Evolutionary conservation across 2,329 filamentous ascomycete species (phyloP).

Genomic region (Ilyonectria sp.): DNA sequence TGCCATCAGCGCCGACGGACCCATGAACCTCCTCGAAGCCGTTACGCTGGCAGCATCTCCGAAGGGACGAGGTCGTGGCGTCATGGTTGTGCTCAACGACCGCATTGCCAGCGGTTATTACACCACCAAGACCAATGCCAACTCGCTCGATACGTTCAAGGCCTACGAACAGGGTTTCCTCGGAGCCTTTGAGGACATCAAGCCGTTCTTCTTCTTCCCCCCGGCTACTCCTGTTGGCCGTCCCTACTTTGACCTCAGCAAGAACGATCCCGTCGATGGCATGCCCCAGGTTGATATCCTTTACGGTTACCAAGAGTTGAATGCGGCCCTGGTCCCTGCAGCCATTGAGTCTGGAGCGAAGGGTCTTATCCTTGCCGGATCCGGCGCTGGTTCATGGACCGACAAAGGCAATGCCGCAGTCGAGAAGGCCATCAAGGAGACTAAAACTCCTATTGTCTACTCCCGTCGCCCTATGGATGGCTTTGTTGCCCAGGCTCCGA

Average conservation of each 20-base stretch:
- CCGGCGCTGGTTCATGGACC: conserved; percentile 64
- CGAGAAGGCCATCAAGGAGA: conserved; percentile 59
- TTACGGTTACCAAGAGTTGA: conserved; percentile 67
- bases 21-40: conserved; percentile 72
- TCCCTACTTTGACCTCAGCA: conserved; percentile 58
- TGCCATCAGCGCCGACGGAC: conserved; percentile 73
- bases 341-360: conserved; percentile 64
- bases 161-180: conserved; percentile 70
- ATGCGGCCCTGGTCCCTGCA: conserved; percentile 60
- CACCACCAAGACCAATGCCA: conserved; percentile 73
- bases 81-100: conserved; percentile 74
- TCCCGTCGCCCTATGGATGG: conserved; percentile 63
- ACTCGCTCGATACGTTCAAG: conserved; percentile 73
- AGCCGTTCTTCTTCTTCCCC: conserved; percentile 72
- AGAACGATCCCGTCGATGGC: conserved; percentile 39
- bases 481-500: conserved; percentile 58
- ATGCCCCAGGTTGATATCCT: conserved; percentile 71
- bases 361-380: conserved; percentile 69
- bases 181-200: conserved; percentile 70
- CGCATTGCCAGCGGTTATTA: conserved; percentile 70
- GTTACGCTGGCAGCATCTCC: conserved; percentile 68
- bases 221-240: conserved; percentile 63
- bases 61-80: conserved; percentile 60
- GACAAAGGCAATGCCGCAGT: conserved; percentile 50
- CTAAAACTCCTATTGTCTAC: conserved; percentile 63